Percentiles rank a stretch among this genome's conserved stretches.
These are phyloP conservation scores for Alternaria postmessia DNA, from an alignment of 2,329 filamentous ascomycete genomes.

Conservation along the genomic window DNA sequence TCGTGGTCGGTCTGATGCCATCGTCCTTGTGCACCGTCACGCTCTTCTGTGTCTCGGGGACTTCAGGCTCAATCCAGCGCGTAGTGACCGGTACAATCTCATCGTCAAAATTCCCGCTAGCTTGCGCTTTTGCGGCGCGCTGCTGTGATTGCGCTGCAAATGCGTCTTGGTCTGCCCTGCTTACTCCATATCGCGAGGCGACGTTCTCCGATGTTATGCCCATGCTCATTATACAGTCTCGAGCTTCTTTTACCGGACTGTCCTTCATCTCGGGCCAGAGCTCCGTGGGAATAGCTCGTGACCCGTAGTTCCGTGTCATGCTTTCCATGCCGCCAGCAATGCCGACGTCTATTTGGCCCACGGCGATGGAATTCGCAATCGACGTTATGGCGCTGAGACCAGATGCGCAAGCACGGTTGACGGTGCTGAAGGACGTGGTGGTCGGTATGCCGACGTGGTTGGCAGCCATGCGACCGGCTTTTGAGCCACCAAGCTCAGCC, in stretches of 20 bases:
- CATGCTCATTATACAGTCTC: conserved; percentile 95
- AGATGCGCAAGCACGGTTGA: conserved; percentile 86
- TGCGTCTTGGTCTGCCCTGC: conserved; percentile 78
- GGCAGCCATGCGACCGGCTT: conserved; percentile 90
- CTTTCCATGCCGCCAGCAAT: conserved; percentile 94
- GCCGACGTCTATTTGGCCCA: conserved; percentile 74
- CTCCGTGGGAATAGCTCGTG: conserved; percentile 81
- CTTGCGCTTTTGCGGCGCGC: conserved; percentile 75
- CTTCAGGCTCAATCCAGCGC: conserved; percentile 69
- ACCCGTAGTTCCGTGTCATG: conserved; percentile 92
- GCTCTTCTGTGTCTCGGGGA: conserved; percentile 43
- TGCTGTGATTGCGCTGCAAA: conserved; percentile 79
- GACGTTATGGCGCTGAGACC: conserved; percentile 79
- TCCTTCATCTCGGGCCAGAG: conserved; percentile 78
- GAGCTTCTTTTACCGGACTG: conserved; percentile 70
- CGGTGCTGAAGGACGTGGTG: conserved; percentile 79
- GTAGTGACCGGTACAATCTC: conserved; percentile 86
- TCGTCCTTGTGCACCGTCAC: conserved; percentile 79
- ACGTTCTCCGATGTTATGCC: conserved; percentile 91
- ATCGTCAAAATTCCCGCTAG: conserved; percentile 72
- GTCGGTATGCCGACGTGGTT: conserved; percentile 81
- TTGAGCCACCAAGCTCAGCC: conserved; percentile 87
- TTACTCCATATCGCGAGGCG: conserved; percentile 76
- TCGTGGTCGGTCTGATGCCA: conserved; percentile 76
- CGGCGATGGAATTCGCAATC: conserved; percentile 77